Conservation (phyloP, 371 early-diverging fungal genomes). For the Blakeslea trispora region DNA sequence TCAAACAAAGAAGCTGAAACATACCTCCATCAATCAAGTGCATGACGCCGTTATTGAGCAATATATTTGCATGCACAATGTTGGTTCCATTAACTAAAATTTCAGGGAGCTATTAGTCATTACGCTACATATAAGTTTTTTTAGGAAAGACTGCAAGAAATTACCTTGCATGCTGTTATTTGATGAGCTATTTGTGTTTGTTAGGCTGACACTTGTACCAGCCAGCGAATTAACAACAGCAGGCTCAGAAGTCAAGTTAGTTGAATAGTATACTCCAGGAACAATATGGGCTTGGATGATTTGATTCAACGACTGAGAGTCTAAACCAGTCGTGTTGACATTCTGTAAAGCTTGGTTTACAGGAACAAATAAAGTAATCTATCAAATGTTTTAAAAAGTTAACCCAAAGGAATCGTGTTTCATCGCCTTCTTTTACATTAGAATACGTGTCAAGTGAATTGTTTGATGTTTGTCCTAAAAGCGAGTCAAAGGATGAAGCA, state of each 20-base stretch:
- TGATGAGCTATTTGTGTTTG: constrained; percentile 1
- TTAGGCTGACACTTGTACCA: constrained; percentile 8
- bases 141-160: not conserved
- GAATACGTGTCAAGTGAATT: not conserved
- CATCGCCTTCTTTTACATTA: constrained; percentile 1
- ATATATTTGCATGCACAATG: constrained; percentile 37
- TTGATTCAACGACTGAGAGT: constrained; percentile 11
- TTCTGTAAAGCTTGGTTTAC: constrained; percentile 25
- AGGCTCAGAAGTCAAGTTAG: constrained; percentile 35
- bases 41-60: constrained; percentile 48
- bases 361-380: constrained; percentile 43
- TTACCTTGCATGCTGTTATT: constrained; percentile 10
- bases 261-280: constrained; percentile 41
- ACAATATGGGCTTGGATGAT: constrained; percentile 39
- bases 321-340: constrained; percentile 3
- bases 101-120: not conserved
- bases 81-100: constrained; percentile 23
- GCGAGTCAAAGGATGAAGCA: constrained; percentile 9
- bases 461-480: constrained; percentile 1
- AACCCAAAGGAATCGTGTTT: no score
- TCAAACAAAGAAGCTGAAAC: no score
- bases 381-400: not conserved
- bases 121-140: no score
- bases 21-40: constrained; percentile 40
- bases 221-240: constrained; percentile 4